Base-by-base conservation (phyloP, 2,329 filamentous ascomycete genomes). In the Zymoseptoria ardabiliae region DNA sequence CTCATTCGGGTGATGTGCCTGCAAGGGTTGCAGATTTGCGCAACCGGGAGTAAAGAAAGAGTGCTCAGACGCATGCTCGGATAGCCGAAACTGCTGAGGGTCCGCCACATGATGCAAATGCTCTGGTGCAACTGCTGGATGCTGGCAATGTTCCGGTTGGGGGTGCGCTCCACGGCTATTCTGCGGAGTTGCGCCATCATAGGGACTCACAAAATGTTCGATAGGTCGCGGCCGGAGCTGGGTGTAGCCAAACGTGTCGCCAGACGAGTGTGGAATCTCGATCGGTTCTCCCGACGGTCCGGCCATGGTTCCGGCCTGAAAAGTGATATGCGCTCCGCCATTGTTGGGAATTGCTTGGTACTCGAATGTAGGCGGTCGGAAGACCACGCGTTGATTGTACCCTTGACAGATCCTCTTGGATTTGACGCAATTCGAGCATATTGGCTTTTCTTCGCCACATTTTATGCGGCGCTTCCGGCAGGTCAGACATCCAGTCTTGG, bases 381-480 rank as follows among this genome's bases (percentile, higher is more conserved):
- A 94, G 60, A 91, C 80, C 57, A 94, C 85, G 53, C 88, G 84
- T 72, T 90, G 88, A 66, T 85, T 91, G 73, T 94, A 94, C 56
- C 90, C 90, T 73, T 94, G 89, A 72, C 90, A 95, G 65, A 85
- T 80, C 13, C 90, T 83, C 74, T 92, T 93, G 19, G 89, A 93
- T 71, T 93, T 94, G 76, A 89, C 85, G 75, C 90, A 95, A 70
- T 95, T 95, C 69, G 82, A 85, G 75, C 90, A 94, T 25, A 82
- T 88, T 23, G 90, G 90, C 54, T 88, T 84, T 69, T 91, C 90
- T 73, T 97, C 94, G 63, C 94, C 94, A 74, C 94, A 99, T 76
- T 97, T 99, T 75, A 99, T 97, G 17, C 94, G 89, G 56, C 94
- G 87, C 76, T 90, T 93, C 64, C 94, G 88, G 76, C 94, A 99